Percentiles rank a stretch among this genome's conserved stretches.
Evolutionary conservation across 1,139 yeast species (phyloP).

Genomic region (Saccharomyces pastorianus): DNA sequence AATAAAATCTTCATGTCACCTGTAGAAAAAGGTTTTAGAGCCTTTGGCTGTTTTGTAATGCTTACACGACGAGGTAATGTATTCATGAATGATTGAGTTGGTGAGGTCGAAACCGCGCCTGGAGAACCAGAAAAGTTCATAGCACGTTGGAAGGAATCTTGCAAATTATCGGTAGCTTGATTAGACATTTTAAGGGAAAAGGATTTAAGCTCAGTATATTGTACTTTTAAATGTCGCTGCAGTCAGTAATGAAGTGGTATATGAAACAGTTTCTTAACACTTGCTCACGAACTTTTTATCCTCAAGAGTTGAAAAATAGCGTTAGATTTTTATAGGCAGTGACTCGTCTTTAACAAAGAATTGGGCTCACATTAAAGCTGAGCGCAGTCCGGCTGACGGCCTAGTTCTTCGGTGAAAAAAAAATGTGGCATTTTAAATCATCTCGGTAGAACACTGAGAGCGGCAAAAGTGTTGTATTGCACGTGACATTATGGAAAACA

Average conservation of each 20-base stretch:
- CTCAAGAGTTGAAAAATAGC: no score
- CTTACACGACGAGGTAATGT: slow-evolving; percentile 30
- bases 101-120: slow-evolving; percentile 66
- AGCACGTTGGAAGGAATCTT: slow-evolving; percentile 50
- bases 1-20: slow-evolving; percentile 83
- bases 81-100: slow-evolving; percentile 37
- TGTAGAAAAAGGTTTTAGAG: slow-evolving; percentile 26
- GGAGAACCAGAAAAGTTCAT: slow-evolving; percentile 39
- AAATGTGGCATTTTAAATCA: not conserved
- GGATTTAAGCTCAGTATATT: not conserved
- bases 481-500: not conserved
- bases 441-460: no score
- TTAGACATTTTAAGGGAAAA: slow-evolving; percentile 5
- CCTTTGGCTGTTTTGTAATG: slow-evolving; percentile 44
- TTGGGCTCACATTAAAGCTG: not conserved
- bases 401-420: not conserved
- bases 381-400: slow-evolving; percentile 1
- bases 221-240: no score
- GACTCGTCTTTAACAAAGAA: not conserved
- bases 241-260: no score
- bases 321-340: not conserved
- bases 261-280: no score
- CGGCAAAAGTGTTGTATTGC: not conserved
- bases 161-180: slow-evolving; percentile 48
- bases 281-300: no score